Conservation (phyloP, 768 basidiomycete genomes). For the Pisolithus tinctorius region DNA sequence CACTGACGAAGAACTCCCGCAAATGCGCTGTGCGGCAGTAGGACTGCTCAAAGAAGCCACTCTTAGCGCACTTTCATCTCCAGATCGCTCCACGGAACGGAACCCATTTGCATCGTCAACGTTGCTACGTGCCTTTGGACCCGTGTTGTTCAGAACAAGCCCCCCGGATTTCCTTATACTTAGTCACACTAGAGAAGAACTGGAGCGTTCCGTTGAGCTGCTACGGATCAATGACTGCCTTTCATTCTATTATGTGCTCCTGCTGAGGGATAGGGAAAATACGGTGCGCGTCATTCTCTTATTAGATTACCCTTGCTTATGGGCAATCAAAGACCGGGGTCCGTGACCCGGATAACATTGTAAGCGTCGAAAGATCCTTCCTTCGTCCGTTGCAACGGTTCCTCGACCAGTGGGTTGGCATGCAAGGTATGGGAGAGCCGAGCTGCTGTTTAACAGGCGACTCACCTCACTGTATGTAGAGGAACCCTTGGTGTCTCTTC, state of each 20-base stretch:
- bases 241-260: slow-evolving; percentile 59
- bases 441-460: neutral
- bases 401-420: slow-evolving; percentile 29
- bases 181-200: slow-evolving; percentile 33
- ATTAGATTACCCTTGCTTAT: neutral
- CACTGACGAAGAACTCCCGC: slow-evolving; percentile 43
- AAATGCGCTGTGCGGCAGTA: slow-evolving; percentile 64
- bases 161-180: slow-evolving; percentile 45
- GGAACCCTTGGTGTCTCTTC: slow-evolving; percentile 23
- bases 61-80: slow-evolving; percentile 41
- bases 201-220: slow-evolving; percentile 53
- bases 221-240: slow-evolving; percentile 58
- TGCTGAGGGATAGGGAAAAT: slow-evolving; percentile 53
- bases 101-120: slow-evolving; percentile 49
- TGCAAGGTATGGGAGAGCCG: slow-evolving; percentile 19
- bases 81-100: slow-evolving; percentile 9
- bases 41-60: slow-evolving; percentile 64
- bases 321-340: slow-evolving; percentile 41
- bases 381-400: slow-evolving; percentile 38
- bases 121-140: slow-evolving; percentile 53
- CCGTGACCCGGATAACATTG: slow-evolving; percentile 37
- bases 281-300: slow-evolving; percentile 30
- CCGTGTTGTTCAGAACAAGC: slow-evolving; percentile 50
- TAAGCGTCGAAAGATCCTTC: slow-evolving; percentile 38
- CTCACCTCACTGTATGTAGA: slow-evolving; percentile 6